Percentiles rank a stretch among this genome's conserved stretches.
Conservation (phyloP, 331 rosid genomes). For the Stylosanthes scabra region DNA sequence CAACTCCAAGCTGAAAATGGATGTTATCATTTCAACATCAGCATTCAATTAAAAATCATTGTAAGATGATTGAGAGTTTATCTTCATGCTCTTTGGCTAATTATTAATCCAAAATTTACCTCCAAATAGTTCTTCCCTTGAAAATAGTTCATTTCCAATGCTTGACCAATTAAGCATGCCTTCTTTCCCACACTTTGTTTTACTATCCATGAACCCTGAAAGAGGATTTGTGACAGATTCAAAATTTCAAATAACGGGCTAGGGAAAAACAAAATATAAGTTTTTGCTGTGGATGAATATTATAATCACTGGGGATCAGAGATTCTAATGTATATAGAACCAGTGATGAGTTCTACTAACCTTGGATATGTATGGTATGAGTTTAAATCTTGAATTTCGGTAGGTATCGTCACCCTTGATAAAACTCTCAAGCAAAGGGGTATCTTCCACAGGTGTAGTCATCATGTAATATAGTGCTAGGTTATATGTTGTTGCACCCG, state of each 20-base stretch:
- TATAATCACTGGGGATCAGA: neutral
- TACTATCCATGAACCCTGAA: slow-evolving; percentile 98
- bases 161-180: slow-evolving; percentile 95
- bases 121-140: slow-evolving; percentile 90
- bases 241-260: neutral
- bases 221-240: slow-evolving; percentile 31
- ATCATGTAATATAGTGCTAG: slow-evolving; percentile 83
- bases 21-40: slow-evolving; percentile 34
- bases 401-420: slow-evolving; percentile 83
- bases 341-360: slow-evolving; percentile 49
- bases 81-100: neutral
- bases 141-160: slow-evolving; percentile 73
- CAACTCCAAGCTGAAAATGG: slow-evolving; percentile 65
- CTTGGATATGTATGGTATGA: slow-evolving; percentile 93
- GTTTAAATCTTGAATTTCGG: slow-evolving; percentile 94
- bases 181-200: slow-evolving; percentile 97
- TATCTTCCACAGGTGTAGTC: slow-evolving; percentile 76
- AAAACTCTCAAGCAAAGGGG: slow-evolving; percentile 71
- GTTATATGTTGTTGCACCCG: slow-evolving; percentile 78
- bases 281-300: slow-evolving; percentile 9
- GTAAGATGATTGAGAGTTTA: slow-evolving; percentile 22
- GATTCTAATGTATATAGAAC: slow-evolving; percentile 5
- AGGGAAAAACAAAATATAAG: slow-evolving; percentile 18
- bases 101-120: slow-evolving; percentile 52
- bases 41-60: neutral